A percentile compares a stretch with the other conserved stretches of the same genome.
Evolutionary conservation across 108 stramenopile species (phyloP).

Genomic region (Nitzschia sp.): DNA sequence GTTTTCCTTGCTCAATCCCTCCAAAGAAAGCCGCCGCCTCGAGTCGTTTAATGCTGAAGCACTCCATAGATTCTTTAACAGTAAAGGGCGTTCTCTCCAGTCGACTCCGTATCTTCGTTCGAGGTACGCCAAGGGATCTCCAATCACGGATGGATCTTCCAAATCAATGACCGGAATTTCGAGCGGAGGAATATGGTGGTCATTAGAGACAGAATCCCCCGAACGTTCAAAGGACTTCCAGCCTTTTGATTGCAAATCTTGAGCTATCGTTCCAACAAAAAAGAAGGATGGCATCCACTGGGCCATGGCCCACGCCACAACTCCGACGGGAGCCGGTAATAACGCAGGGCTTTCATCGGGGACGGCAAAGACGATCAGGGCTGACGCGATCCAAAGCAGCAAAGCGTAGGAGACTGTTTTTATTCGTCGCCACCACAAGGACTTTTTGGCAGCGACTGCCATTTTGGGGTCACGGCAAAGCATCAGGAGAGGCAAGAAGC

Average conservation of each 20-base stretch:
- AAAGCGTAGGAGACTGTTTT: no score
- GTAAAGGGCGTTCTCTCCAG: constrained; percentile 50
- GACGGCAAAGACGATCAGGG: no score
- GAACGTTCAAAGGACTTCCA: constrained; percentile 9
- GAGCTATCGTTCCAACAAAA: neutral
- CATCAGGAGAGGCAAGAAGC: no score
- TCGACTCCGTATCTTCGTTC: constrained; percentile 37
- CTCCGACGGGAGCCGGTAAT: constrained; percentile 6
- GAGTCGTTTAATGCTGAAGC: constrained; percentile 3
- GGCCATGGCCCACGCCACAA: constrained; percentile 10
- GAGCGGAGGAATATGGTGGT: neutral
- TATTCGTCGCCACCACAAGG: no score
- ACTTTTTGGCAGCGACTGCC: no score
- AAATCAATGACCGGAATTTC: constrained; percentile 33
- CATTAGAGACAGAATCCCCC: neutral
- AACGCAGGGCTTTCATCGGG: no score
- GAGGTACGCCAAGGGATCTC: constrained; percentile 3
- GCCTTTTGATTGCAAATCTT: constrained; percentile 5
- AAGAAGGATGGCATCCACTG: constrained; percentile 19
- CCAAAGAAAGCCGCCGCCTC: constrained; percentile 46
- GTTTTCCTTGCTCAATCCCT: constrained; percentile 53
- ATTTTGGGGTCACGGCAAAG: no score
- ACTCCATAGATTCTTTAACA: constrained; percentile 43
- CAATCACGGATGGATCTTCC: neutral
- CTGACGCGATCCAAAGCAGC: no score